Percentiles rank a stretch among this genome's conserved stretches.
Conservation (phyloP, 768 basidiomycete genomes). For the Kwoniella sp. region DNA sequence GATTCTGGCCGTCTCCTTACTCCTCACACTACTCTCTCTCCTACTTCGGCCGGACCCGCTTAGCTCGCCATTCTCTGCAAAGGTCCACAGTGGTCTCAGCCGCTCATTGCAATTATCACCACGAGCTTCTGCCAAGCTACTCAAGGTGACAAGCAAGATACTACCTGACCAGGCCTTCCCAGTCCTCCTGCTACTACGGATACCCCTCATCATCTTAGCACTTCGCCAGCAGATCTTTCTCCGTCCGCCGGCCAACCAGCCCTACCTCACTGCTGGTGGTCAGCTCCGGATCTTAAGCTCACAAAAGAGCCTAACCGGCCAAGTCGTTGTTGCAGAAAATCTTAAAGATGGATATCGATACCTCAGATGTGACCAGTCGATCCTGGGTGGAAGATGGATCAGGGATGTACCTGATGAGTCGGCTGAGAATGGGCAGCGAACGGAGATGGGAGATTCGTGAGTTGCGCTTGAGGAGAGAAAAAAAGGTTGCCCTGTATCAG, state of each 20-base stretch:
- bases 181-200: slow-evolving; percentile 26
- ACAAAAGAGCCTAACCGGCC: slow-evolving; percentile 59
- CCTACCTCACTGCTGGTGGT: slow-evolving; percentile 29
- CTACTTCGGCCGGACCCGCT: slow-evolving; percentile 19
- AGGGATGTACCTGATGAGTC: slow-evolving; percentile 41
- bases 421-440: slow-evolving; percentile 50
- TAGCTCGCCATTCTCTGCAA: slow-evolving; percentile 11
- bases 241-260: slow-evolving; percentile 15
- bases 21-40: slow-evolving; percentile 29
- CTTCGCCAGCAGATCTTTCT: slow-evolving; percentile 36
- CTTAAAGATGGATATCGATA: slow-evolving; percentile 48
- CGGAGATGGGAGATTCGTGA: slow-evolving; percentile 56
- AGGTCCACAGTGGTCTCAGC: not conserved
- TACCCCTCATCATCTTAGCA: slow-evolving; percentile 31
- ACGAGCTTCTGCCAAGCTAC: not conserved
- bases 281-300: slow-evolving; percentile 39
- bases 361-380: slow-evolving; percentile 58
- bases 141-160: not conserved
- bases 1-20: slow-evolving; percentile 34
- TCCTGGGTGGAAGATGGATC: slow-evolving; percentile 74
- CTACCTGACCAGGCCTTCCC: slow-evolving; percentile 17
- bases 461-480: slow-evolving; percentile 3
- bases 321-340: slow-evolving; percentile 73
- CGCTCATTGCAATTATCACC: not conserved
- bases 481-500: not conserved